phyloP scores from a whole-genome alignment of 1,139 yeast species.

The Hemisphaericaspora lyxosophila region DNA sequence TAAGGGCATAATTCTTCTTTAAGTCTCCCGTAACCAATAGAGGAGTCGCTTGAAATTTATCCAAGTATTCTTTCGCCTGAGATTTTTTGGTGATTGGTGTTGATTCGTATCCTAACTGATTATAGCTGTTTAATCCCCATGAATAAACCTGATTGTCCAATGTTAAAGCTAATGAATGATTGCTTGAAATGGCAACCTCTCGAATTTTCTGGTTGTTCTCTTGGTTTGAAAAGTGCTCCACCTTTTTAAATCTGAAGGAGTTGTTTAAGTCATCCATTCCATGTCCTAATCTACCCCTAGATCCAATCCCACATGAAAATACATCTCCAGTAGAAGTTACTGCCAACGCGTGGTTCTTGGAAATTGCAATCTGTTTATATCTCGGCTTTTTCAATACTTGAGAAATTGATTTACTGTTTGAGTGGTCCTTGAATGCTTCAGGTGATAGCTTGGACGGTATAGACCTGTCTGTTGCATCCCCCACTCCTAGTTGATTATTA shows the following conservation, averaged over 20 bases:
- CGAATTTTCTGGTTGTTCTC: slow-evolving; percentile 29
- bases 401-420: slow-evolving; percentile 10
- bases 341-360: slow-evolving; percentile 67
- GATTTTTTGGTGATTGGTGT: slow-evolving; percentile 19
- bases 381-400: slow-evolving; percentile 36
- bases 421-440: slow-evolving; percentile 18
- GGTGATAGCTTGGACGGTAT: slow-evolving; percentile 31
- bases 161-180: slow-evolving; percentile 63
- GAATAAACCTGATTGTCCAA: slow-evolving; percentile 54
- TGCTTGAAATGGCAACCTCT: slow-evolving; percentile 56
- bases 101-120: slow-evolving; percentile 63
- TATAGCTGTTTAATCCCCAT: slow-evolving; percentile 75
- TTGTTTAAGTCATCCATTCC: slow-evolving; percentile 36
- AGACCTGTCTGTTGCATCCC: slow-evolving; percentile 61
- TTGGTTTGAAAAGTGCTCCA: slow-evolving; percentile 24
- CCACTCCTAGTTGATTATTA: slow-evolving; percentile 66
- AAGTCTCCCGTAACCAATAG: slow-evolving; percentile 51
- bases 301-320: slow-evolving; percentile 65
- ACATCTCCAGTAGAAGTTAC: slow-evolving; percentile 57
- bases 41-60: slow-evolving; percentile 48
- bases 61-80: slow-evolving; percentile 27
- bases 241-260: slow-evolving; percentile 37
- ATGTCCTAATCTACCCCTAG: slow-evolving; percentile 72
- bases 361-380: slow-evolving; percentile 46
- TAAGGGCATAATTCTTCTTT: slow-evolving; percentile 21